Evolutionary conservation across 192 early-diverging fungal genomes (phyloP).

Genomic region (Coemansia sp.): DNA sequence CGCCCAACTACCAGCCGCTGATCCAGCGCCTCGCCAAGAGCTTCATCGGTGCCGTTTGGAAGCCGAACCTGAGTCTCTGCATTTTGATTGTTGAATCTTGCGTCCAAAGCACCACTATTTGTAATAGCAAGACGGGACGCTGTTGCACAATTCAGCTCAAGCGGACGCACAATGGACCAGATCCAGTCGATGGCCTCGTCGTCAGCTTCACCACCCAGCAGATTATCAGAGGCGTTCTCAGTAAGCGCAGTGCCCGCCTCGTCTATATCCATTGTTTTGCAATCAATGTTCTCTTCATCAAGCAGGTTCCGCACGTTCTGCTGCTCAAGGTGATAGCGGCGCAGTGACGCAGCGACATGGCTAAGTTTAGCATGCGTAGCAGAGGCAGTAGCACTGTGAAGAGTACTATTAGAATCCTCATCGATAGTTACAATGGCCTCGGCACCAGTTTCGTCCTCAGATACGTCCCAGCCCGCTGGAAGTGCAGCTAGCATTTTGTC

Average conservation of each 20-base stretch:
- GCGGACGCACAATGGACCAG: slow-evolving; percentile 40
- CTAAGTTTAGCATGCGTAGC: background rate
- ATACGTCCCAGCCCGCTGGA: slow-evolving; percentile 28
- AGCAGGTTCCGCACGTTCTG: slow-evolving; percentile 6
- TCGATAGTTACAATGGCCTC: slow-evolving; percentile 30
- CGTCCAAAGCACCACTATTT: background rate
- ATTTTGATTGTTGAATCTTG: background rate
- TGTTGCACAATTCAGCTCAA: slow-evolving; percentile 43
- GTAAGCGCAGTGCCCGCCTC: background rate
- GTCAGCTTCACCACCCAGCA: background rate
- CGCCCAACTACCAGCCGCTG: slow-evolving; percentile 46
- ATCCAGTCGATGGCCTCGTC: slow-evolving; percentile 43
- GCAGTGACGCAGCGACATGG: slow-evolving; percentile 14
- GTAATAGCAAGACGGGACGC: slow-evolving; percentile 32
- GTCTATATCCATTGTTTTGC: background rate
- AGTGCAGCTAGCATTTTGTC: slow-evolving; percentile 13
- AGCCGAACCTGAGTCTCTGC: slow-evolving; percentile 18
- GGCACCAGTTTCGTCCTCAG: slow-evolving; percentile 16
- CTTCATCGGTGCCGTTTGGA: slow-evolving; percentile 33
- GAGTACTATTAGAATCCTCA: slow-evolving; percentile 4
- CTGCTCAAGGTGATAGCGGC: slow-evolving; percentile 19
- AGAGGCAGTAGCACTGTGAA: background rate
- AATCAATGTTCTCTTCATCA: background rate
- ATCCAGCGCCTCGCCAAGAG: slow-evolving; percentile 32
- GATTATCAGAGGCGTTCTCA: background rate